phyloP scores from a whole-genome alignment of 2,329 filamentous ascomycete species.

The Tolypocladium ophioglossoides region DNA sequence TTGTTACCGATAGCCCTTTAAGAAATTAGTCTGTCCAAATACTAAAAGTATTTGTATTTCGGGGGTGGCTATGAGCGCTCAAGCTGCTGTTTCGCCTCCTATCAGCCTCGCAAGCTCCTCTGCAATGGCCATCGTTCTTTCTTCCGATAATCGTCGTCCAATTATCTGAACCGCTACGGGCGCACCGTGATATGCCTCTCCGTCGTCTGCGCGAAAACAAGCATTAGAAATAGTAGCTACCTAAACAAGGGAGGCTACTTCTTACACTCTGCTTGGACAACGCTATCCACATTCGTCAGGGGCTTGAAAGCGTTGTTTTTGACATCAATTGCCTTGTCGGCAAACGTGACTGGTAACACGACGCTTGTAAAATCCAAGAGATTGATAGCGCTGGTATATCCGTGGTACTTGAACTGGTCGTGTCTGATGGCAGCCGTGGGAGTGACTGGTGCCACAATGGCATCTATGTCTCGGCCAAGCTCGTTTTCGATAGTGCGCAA shows the following conservation, averaged over 20 bases:
- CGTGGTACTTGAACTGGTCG: conserved; percentile 24
- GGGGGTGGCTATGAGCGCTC: neutral
- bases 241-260: neutral
- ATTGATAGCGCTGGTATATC: conserved; percentile 24
- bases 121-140: conserved; percentile 20
- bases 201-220: conserved; percentile 3
- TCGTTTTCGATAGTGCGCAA: conserved; percentile 9
- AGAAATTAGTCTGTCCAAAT: neutral
- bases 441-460: conserved; percentile 28
- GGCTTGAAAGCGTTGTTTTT: conserved; percentile 8
- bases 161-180: conserved; percentile 15
- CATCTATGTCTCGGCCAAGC: conserved; percentile 17
- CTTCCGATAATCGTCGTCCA: conserved; percentile 13
- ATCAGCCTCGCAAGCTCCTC: conserved; percentile 21
- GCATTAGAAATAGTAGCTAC: neutral
- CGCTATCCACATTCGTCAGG: conserved; percentile 9
- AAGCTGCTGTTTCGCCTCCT: neutral
- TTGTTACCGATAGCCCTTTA: too few species aligned
- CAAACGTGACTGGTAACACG: conserved; percentile 32
- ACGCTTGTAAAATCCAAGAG: conserved; percentile 29
- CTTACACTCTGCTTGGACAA: conserved; percentile 14
- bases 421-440: conserved; percentile 29
- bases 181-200: conserved; percentile 14
- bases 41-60: neutral
- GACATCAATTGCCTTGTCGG: conserved; percentile 25